These are phyloP conservation scores for Pseudozyma tsukubaensis DNA, from an alignment of 1,284 basidiomycete genomes.

Conservation along the genomic window DNA sequence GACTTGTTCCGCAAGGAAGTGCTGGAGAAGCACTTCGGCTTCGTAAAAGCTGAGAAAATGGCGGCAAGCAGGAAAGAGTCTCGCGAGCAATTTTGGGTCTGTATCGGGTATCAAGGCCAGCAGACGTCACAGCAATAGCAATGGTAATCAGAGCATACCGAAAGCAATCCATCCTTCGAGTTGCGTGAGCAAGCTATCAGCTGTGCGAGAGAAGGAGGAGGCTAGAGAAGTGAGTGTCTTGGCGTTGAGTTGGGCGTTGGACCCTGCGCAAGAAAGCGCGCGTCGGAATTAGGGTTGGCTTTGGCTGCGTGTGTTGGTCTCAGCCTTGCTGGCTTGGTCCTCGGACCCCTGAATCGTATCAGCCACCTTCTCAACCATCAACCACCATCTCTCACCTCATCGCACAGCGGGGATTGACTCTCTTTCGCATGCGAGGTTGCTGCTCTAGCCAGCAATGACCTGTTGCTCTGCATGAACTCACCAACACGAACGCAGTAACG, in stretches of 20 bases:
- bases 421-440: not conserved
- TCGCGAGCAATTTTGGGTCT: constrained; percentile 63
- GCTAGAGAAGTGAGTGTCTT: not conserved
- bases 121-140: not conserved
- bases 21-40: constrained; percentile 47
- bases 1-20: constrained; percentile 53
- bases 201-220: too few species aligned
- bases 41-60: constrained; percentile 60
- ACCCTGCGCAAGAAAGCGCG: constrained; percentile 22
- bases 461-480: not conserved
- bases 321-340: constrained; percentile 1
- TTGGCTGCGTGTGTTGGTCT: constrained; percentile 21
- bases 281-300: constrained; percentile 1
- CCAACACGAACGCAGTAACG: not conserved
- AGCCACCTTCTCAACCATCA: not conserved
- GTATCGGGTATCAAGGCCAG: constrained; percentile 42
- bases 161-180: not conserved
- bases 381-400: not conserved
- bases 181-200: too few species aligned
- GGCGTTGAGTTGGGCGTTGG: constrained; percentile 8
- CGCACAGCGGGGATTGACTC: not conserved
- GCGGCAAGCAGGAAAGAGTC: constrained; percentile 58
- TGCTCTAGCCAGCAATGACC: not conserved
- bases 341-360: constrained; percentile 7
- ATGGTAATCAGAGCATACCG: too few species aligned